Evolutionary conservation across 768 basidiomycete species (phyloP), one percentile per base, ranked within the genome.

Genomic region (Stropharia rugosoannulata): DNA sequence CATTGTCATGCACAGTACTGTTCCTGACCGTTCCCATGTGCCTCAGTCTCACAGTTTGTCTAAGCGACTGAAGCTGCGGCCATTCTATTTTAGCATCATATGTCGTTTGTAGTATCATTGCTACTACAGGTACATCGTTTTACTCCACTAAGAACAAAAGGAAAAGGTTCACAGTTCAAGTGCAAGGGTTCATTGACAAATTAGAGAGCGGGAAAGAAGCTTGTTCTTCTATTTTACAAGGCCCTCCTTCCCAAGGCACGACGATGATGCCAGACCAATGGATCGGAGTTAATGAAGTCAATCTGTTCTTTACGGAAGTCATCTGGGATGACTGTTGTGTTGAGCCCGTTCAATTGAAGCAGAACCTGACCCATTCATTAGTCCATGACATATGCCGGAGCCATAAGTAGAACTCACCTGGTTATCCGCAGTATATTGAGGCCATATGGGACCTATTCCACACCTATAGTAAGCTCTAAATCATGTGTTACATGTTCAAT

Each of bases 271-370:
- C 51, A 59, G 5, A 57, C 55, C 12, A 59, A 38, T 2, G 71
- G 65, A n/a, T 64, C 58, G 7, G 66, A 64, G 46, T 71, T 72
- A 41, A 75, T 70, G 53, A 69, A 73, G 40, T 65, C 66, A 29
- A 71, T 75, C 54, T 72, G 68, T 55, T 67, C 62, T 49, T 66
- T 60, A 5, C 74, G 67, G 59, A 66, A 75, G 32, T 68, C 55
- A 46, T 77, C 74, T 16, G 69, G 67, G 16, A 77, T 71, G 47
- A 67, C 62, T 1, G 67, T 68, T 2, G 61, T 62, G 51, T 73
- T 71, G 38, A 55, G 37, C 2, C 54, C 54, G 32, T 55, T 55
- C 15, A 55, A 36, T 22, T 55, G 54, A 37, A 55, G 45, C 7
- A 55, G 38, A 36, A 55, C 54, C 54, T 55, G 22, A 11, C 16